Conservation (phyloP, 495 filamentous ascomycete genomes). For the Podospora bellae-mahoneyi region DNA sequence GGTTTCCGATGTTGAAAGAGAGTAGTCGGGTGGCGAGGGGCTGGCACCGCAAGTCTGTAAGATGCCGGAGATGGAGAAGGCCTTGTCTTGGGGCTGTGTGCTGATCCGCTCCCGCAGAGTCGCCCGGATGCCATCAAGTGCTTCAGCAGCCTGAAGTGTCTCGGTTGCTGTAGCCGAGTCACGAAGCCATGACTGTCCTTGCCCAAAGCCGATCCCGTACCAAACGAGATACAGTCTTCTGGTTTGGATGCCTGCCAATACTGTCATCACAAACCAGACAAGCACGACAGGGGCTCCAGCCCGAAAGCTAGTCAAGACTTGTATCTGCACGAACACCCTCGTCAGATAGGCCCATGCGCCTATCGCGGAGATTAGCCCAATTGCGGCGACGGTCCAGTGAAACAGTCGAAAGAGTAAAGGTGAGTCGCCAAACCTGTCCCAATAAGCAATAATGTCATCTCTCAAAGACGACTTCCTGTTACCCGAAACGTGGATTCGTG, state of each 20-base stretch:
- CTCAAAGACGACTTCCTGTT: neutral
- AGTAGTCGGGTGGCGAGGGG: constrained; percentile 13
- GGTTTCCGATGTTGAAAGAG: neutral
- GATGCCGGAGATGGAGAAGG: constrained; percentile 12
- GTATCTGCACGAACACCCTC: too few relatives aligned
- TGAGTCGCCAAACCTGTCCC: too few relatives aligned
- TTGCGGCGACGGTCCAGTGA: too few relatives aligned
- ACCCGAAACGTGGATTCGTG: neutral
- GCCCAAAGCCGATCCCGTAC: neutral
- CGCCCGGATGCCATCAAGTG: constrained; percentile 8
- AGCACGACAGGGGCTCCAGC: too few relatives aligned
- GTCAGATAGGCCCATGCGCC: too few relatives aligned
- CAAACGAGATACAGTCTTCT: neutral
- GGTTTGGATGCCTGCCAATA: neutral
- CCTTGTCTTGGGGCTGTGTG: constrained; percentile 11
- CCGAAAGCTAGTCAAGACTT: too few relatives aligned
- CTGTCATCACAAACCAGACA: neutral
- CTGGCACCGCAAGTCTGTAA: constrained; percentile 7
- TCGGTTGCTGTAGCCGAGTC: too few relatives aligned
- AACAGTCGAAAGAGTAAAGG: too few relatives aligned
- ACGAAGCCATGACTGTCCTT: neutral
- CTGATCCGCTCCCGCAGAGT: constrained; percentile 13
- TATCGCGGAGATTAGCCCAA: too few relatives aligned
- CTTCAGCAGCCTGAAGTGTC: neutral
- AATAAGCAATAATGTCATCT: constrained; percentile 1